Conservation (phyloP, 192 early-diverging fungal genomes). For the Backusella australiensis region DNA sequence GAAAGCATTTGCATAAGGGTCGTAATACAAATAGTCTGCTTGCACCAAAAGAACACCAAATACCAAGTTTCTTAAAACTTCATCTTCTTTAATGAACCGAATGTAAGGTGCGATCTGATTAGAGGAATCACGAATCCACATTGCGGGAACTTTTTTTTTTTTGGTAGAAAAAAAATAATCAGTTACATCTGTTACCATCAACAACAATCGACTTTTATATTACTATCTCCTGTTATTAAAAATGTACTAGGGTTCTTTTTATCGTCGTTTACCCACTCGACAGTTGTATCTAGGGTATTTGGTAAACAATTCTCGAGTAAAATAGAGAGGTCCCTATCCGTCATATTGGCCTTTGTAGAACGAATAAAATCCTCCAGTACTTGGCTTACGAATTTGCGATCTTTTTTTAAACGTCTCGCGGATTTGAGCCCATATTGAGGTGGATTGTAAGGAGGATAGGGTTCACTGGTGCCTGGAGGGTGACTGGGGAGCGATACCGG, state of each 20-base stretch:
- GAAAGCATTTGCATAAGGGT: slow-evolving; percentile 70
- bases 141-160: slow-evolving; percentile 45
- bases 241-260: slow-evolving; percentile 47
- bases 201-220: neutral
- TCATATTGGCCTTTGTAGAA: slow-evolving; percentile 33
- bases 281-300: slow-evolving; percentile 71
- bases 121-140: slow-evolving; percentile 74
- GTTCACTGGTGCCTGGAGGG: neutral
- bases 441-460: neutral
- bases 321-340: slow-evolving; percentile 48
- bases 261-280: slow-evolving; percentile 49
- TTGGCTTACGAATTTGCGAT: slow-evolving; percentile 44
- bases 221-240: slow-evolving; percentile 71
- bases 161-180: slow-evolving; percentile 4
- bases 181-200: slow-evolving; percentile 7
- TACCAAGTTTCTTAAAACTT: slow-evolving; percentile 42
- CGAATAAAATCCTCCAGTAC: slow-evolving; percentile 46
- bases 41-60: slow-evolving; percentile 58
- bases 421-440: neutral
- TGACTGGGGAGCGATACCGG: neutral
- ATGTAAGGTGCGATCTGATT: slow-evolving; percentile 65
- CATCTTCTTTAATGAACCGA: slow-evolving; percentile 38
- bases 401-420: neutral
- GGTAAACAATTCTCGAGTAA: slow-evolving; percentile 64
- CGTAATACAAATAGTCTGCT: slow-evolving; percentile 32